Evolutionary conservation across 1,139 yeast species (phyloP).

Genomic region (Scheffersomyces illinoinensis): DNA sequence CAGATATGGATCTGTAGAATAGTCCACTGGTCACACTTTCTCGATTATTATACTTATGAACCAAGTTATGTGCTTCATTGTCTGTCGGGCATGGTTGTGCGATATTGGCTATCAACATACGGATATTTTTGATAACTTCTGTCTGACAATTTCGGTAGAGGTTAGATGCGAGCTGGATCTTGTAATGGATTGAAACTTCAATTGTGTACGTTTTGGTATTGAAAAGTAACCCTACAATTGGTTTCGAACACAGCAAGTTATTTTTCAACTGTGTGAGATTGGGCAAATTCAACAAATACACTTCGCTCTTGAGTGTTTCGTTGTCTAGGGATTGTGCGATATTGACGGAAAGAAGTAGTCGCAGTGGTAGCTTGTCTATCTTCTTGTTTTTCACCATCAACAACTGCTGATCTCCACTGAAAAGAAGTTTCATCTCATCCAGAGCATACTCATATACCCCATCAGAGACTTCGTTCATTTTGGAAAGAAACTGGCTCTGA

Average conservation of each 20-base stretch:
- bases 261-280: constrained; percentile 10
- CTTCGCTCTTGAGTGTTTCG: constrained; percentile 4
- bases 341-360: constrained; percentile 6
- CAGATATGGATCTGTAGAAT: constrained; percentile 39
- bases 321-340: neutral
- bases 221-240: constrained; percentile 7
- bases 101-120: neutral
- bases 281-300: constrained; percentile 10
- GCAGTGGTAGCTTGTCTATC: constrained; percentile 4
- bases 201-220: constrained; percentile 3
- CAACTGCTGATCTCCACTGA: neutral
- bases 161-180: constrained; percentile 8
- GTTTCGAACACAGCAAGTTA: constrained; percentile 7
- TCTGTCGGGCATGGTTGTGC: neutral
- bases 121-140: constrained; percentile 7
- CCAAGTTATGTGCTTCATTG: neutral
- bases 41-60: neutral
- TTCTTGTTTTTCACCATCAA: constrained; percentile 11
- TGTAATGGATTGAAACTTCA: constrained; percentile 6
- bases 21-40: constrained; percentile 1
- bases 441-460: constrained; percentile 4
- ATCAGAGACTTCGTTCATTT: neutral
- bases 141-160: constrained; percentile 11
- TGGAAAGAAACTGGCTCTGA: neutral
- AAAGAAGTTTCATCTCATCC: constrained; percentile 11